Conservation (phyloP, 179 eudicot genomes). For the Silene vulgaris region DNA sequence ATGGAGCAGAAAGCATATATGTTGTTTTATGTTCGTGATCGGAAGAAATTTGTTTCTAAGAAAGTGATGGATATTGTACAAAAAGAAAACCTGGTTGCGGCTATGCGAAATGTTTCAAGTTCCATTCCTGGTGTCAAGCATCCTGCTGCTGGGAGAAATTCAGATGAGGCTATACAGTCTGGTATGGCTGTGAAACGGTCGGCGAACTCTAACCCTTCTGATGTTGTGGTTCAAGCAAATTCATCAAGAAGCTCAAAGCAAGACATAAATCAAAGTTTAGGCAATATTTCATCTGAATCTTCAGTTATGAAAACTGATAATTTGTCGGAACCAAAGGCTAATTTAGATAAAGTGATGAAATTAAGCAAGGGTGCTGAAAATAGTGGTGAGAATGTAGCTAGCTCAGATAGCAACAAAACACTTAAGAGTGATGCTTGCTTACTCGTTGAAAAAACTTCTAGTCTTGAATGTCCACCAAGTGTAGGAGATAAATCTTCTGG, state of each 20-base stretch:
- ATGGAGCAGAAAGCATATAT: conserved; percentile 94
- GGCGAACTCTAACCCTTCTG: conserved; percentile 17
- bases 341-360: conserved; percentile 8
- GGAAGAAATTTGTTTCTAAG: conserved; percentile 38
- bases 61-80: conserved; percentile 45
- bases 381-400: neutral
- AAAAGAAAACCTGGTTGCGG: conserved; percentile 38
- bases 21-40: conserved; percentile 80
- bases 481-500: conserved; percentile 10
- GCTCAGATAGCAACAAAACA: conserved; percentile 2
- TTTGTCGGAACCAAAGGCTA: conserved; percentile 7
- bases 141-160: conserved; percentile 26
- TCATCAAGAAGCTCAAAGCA: conserved; percentile 20
- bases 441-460: conserved; percentile 16
- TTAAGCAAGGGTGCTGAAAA: conserved; percentile 16
- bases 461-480: conserved; percentile 8
- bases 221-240: conserved; percentile 16
- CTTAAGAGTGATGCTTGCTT: conserved; percentile 7
- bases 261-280: conserved; percentile 23
- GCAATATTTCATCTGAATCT: conserved; percentile 20
- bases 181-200: conserved; percentile 28
- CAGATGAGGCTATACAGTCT: conserved; percentile 21
- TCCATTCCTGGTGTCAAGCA: conserved; percentile 33
- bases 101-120: conserved; percentile 34
- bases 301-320: conserved; percentile 21